Evolutionary conservation across 2,329 filamentous ascomycete genomes (phyloP).

Genomic region (Fusarium sp.): DNA sequence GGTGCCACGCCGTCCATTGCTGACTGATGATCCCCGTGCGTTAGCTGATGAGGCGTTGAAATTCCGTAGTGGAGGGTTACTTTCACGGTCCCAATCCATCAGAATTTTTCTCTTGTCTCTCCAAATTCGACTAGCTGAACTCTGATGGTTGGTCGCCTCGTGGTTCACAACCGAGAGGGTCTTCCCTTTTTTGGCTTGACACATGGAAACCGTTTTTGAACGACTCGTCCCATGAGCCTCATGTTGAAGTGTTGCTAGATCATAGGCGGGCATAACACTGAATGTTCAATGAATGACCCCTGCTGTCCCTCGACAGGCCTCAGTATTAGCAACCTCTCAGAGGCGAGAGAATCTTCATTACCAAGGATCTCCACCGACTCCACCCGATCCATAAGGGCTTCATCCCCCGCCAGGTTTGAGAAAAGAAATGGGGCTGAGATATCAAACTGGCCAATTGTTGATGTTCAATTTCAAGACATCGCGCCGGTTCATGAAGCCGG

Average conservation of each 20-base stretch:
- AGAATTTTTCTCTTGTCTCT: conserved; percentile 26
- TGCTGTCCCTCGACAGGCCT: conserved; percentile 16
- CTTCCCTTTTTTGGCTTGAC: conserved; percentile 22
- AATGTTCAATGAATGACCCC: conserved; percentile 12
- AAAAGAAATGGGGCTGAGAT: conserved; percentile 17
- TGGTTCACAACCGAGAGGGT: conserved; percentile 11
- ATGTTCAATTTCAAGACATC: conserved; percentile 38
- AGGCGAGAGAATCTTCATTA: conserved; percentile 39
- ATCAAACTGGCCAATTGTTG: conserved; percentile 32
- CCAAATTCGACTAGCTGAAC: conserved; percentile 29
- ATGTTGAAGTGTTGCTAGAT: conserved; percentile 5
- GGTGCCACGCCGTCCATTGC: background rate
- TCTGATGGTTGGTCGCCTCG: conserved; percentile 27
- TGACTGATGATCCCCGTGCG: conserved; percentile 7
- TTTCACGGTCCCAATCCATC: conserved; percentile 30
- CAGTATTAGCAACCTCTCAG: conserved; percentile 35
- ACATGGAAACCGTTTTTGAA: conserved; percentile 13
- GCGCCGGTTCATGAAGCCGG: conserved; percentile 20
- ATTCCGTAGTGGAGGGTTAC: conserved; percentile 13
- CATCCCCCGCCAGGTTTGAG: conserved; percentile 28
- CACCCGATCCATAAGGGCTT: conserved; percentile 34
- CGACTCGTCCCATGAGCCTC: conserved; percentile 15
- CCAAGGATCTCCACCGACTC: conserved; percentile 37
- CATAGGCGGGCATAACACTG: background rate
- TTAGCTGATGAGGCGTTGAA: conserved; percentile 6